phyloP scores from a whole-genome alignment of 352 stramenopile species.

The Pythium pyrilobum region DNA sequence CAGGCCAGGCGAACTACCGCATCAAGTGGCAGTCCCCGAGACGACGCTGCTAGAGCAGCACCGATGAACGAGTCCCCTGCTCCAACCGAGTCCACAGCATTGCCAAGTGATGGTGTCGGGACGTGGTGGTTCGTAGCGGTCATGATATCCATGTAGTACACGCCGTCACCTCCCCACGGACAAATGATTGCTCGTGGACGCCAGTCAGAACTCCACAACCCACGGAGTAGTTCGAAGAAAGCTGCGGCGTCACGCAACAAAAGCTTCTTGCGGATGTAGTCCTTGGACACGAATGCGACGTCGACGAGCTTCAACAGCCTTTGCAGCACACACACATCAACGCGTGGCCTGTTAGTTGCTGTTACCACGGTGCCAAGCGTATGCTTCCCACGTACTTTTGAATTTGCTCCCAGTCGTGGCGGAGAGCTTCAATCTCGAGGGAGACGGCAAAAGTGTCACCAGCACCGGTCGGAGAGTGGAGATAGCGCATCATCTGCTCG shows the following conservation, averaged over 20 bases:
- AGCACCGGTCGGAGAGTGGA: constrained; percentile 18
- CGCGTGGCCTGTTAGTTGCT: background rate
- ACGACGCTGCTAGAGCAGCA: constrained; percentile 44
- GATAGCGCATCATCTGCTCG: constrained; percentile 46
- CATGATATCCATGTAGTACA: constrained; percentile 43
- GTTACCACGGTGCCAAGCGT: no score
- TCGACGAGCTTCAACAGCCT: constrained; percentile 41
- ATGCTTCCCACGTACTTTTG: constrained; percentile 32
- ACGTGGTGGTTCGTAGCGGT: constrained; percentile 25
- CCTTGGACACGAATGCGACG: constrained; percentile 68
- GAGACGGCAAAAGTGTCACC: constrained; percentile 30
- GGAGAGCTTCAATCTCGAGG: constrained; percentile 61
- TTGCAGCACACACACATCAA: background rate
- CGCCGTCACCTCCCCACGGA: constrained; percentile 54
- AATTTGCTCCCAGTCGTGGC: constrained; percentile 53
- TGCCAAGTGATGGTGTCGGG: constrained; percentile 23
- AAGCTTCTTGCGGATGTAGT: constrained; percentile 64
- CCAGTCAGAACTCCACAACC: background rate
- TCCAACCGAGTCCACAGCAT: constrained; percentile 61
- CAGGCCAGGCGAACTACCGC: constrained; percentile 39
- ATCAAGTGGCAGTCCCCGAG: constrained; percentile 21
- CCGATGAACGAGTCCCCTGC: constrained; percentile 75
- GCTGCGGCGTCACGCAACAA: constrained; percentile 23
- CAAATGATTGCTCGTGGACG: constrained; percentile 49
- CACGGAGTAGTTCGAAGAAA: constrained; percentile 40